Evolutionary conservation across 257 asterid species (phyloP).

Genomic region (Solanum piurae): DNA sequence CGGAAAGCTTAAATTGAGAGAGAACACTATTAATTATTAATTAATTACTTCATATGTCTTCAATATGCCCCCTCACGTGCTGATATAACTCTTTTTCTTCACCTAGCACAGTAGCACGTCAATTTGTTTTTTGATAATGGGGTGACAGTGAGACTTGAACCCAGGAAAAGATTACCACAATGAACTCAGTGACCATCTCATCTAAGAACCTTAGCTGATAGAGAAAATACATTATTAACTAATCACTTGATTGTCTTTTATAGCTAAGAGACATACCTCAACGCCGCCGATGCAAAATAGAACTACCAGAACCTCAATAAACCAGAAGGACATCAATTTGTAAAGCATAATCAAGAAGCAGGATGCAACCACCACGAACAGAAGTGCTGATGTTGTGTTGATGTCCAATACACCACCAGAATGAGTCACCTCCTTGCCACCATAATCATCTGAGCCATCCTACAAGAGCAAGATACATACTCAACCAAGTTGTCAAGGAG

Average conservation of each 20-base stretch:
- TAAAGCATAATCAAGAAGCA: constrained; percentile 87
- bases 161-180: not conserved
- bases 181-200: not conserved
- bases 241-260: not conserved
- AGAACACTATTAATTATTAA: not conserved
- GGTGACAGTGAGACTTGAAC: not conserved
- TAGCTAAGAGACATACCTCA: constrained; percentile 46
- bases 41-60: not conserved
- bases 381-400: constrained; percentile 56
- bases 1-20: not conserved
- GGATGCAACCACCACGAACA: constrained; percentile 80
- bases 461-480: constrained; percentile 16
- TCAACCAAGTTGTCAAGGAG: not conserved
- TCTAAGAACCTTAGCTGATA: not conserved
- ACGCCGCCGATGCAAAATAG: constrained; percentile 88
- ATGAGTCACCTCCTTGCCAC: constrained; percentile 21
- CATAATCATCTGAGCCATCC: constrained; percentile 74
- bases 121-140: not conserved
- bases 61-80: not conserved
- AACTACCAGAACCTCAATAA: constrained; percentile 86
- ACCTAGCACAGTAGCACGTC: not conserved
- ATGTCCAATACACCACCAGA: constrained; percentile 70
- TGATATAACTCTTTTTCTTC: not conserved
- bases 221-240: not conserved
- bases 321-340: constrained; percentile 80